Percentiles rank a stretch among this genome's conserved stretches.
Evolutionary conservation across 345 rosid species (phyloP).

Genomic region (Rhodamnia rubescens): DNA sequence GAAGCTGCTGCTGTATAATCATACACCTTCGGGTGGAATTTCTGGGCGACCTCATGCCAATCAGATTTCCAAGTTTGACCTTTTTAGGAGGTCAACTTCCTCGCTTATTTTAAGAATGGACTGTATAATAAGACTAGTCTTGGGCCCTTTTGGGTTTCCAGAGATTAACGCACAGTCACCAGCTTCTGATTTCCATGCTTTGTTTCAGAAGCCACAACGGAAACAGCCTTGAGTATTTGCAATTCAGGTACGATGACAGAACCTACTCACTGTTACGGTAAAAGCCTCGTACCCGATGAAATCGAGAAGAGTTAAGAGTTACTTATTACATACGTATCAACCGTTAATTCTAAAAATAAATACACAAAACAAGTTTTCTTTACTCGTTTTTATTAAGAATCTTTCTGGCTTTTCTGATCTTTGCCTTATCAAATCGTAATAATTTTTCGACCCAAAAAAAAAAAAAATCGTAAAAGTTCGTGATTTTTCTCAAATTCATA

Average conservation of each 20-base stretch:
- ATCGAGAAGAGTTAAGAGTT: background rate
- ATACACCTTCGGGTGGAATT: background rate
- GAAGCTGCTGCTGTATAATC: background rate
- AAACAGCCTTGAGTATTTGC: background rate
- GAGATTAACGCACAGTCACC: background rate
- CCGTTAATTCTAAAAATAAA: background rate
- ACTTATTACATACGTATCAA: background rate
- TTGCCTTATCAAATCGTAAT: background rate
- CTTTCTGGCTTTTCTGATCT: background rate
- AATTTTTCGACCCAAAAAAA: background rate
- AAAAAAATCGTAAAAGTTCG: background rate
- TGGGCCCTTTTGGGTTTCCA: background rate
- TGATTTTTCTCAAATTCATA: background rate
- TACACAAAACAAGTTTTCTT: background rate
- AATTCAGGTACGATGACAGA: background rate
- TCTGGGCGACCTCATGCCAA: background rate
- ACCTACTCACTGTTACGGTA: background rate
- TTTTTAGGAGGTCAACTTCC: background rate
- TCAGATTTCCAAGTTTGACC: background rate
- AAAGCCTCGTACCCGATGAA: fast-evolving
- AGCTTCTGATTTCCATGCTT: background rate
- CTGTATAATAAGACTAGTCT: background rate
- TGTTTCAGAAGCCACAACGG: background rate
- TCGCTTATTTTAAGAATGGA: background rate
- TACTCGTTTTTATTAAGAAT: background rate